Conservation (phyloP, 2,329 filamentous ascomycete species). For the Aspergillus neoniger region DNA sequence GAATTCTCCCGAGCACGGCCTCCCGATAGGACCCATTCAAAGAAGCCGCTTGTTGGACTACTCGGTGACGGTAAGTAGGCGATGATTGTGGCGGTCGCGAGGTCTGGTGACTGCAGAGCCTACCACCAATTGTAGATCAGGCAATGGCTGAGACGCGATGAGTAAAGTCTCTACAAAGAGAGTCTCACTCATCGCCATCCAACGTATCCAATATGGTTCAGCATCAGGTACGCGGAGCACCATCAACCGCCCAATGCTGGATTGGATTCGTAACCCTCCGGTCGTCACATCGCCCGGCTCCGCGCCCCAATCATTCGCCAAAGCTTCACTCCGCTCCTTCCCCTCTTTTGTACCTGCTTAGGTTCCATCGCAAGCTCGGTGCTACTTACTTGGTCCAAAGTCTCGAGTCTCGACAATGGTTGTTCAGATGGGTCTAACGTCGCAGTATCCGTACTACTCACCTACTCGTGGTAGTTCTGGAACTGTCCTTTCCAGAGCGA, state of each 20-base stretch:
- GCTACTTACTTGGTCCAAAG: background rate
- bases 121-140: background rate
- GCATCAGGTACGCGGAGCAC: background rate
- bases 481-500: slow-evolving; percentile 5
- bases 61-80: no score
- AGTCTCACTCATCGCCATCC: background rate
- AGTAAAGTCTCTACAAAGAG: background rate
- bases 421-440: background rate
- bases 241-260: background rate
- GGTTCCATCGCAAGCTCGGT: background rate
- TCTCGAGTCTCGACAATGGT: background rate
- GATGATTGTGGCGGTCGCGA: background rate
- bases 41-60: background rate
- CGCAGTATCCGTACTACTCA: background rate
- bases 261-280: background rate
- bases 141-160: background rate
- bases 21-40: slow-evolving; percentile 3
- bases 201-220: background rate
- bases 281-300: slow-evolving; percentile 5
- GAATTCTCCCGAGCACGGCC: slow-evolving; percentile 17
- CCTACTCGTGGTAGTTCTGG: slow-evolving; percentile 2
- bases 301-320: slow-evolving; percentile 9
- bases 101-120: background rate
- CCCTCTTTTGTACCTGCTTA: slow-evolving; percentile 8
- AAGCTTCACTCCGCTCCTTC: slow-evolving; percentile 15